Evolutionary conservation across 148 eudicot genomes (phyloP).

Genomic region (Amaranthus cruentus): DNA sequence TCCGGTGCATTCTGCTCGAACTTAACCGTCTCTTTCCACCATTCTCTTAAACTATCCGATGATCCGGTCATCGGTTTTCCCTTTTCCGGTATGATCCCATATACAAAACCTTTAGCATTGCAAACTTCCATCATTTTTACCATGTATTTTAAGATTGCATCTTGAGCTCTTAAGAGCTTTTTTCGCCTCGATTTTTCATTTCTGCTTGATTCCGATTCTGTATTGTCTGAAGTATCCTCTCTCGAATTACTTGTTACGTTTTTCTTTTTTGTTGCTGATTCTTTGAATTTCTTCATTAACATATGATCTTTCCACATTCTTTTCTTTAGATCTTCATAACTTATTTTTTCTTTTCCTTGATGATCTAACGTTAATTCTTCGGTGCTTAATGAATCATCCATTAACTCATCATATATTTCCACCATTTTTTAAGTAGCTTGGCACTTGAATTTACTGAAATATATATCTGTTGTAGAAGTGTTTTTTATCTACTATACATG

Average conservation of each 20-base stretch:
- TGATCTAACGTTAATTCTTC: constrained; percentile 1
- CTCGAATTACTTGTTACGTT: not conserved
- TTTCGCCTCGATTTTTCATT: constrained; percentile 44
- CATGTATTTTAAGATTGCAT: constrained; percentile 58
- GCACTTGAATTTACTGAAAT: not conserved
- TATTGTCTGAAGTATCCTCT: not conserved
- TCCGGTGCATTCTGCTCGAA: constrained; percentile 28
- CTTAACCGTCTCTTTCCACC: constrained; percentile 33
- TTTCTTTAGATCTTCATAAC: constrained; percentile 41
- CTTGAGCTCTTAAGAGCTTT: constrained; percentile 60
- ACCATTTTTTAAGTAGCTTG: constrained; percentile 18
- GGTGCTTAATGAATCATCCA: constrained; percentile 15
- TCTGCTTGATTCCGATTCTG: not conserved
- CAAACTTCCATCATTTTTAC: constrained; percentile 41
- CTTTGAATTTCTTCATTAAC: constrained; percentile 38
- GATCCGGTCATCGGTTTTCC: constrained; percentile 38
- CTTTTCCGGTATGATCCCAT: constrained; percentile 41
- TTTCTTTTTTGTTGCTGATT: not conserved
- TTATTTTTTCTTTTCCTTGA: constrained; percentile 31
- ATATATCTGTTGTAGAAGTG: not conserved
- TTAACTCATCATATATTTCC: constrained; percentile 24
- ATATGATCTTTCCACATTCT: constrained; percentile 48
- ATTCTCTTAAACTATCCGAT: constrained; percentile 35
- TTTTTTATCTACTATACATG: too few relatives aligned
- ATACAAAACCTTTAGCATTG: constrained; percentile 37